Evolutionary conservation across 2,329 filamentous ascomycete species (phyloP), one percentile per base, ranked within the genome.

Genomic region (Aphanocladium album): DNA sequence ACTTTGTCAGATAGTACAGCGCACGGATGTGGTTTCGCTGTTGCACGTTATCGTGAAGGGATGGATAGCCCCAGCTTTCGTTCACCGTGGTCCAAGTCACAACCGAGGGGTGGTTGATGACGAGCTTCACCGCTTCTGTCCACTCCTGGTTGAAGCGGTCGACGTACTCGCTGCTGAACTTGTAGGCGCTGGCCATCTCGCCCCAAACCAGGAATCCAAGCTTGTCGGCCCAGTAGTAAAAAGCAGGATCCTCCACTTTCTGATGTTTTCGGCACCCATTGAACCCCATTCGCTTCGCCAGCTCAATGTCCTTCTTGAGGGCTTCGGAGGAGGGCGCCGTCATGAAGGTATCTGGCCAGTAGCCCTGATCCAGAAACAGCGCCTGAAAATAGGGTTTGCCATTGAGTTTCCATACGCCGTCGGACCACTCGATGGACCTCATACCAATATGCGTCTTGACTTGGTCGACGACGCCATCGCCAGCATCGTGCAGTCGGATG

Each of bases 1-100:
- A 83, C 79, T 88, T 89, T 11, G 87, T 89, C 61, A 82, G 69
- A 66, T 85, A 84, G 68, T 89, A 89, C 2, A 89, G 76, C 17
- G 80, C 78, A 21, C 85, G 80, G 52, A 89, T 79, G 66, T 89
- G 87, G 66, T 88, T 82, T 16, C 86, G 78, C 71, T 89, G 85
- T 60, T 82, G 77, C 7, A 79, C 73, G 59, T 78, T 81, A 51
- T 81, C 77, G 62, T 81, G 80, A 37, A 89, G 76, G 39, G 80
- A 77, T 0, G 83, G 79, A 65, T 89, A 89, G 0, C 78, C 87
- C 87, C 86, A 89, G 64, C 78, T 80, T 70, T 81, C 73, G 64
- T 89, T 89, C 50, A 86, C 81, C 0, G 85, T 85, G 2, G 86
- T 89, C 87, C 87, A 89, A 0, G 83, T 82, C 6, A 89, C 77